These are phyloP conservation scores for Solanum raphanifolium DNA, from an alignment of 257 asterid genomes.

Conservation along the genomic window DNA sequence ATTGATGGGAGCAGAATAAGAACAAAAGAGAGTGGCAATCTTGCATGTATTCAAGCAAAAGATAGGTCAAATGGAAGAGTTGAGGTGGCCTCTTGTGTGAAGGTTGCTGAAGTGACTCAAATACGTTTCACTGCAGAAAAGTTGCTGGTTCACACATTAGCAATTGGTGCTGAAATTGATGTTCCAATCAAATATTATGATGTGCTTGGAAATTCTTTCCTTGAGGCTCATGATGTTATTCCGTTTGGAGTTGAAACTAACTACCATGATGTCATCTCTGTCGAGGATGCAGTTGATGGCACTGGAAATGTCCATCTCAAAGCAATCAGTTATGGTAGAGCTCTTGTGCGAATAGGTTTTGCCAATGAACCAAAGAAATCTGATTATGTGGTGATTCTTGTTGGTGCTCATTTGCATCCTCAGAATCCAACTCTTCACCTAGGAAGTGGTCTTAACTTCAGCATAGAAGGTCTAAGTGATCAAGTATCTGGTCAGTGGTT, in stretches of 20 bases:
- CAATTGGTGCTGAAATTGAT: constrained; percentile 53
- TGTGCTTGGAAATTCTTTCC: constrained; percentile 63
- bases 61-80: constrained; percentile 65
- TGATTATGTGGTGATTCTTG: constrained; percentile 50
- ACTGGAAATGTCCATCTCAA: constrained; percentile 37
- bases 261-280: constrained; percentile 52
- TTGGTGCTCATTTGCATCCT: constrained; percentile 69
- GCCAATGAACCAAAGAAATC: constrained; percentile 42
- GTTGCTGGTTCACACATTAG: constrained; percentile 40
- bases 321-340: constrained; percentile 54
- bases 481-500: constrained; percentile 58
- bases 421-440: constrained; percentile 50
- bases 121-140: constrained; percentile 41
- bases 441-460: constrained; percentile 51
- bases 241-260: constrained; percentile 63
- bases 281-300: constrained; percentile 22
- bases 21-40: constrained; percentile 47
- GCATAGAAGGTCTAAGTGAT: constrained; percentile 43
- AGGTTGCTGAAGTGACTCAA: constrained; percentile 75
- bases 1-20: constrained; percentile 58
- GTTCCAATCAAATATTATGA: constrained; percentile 63
- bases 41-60: constrained; percentile 75
- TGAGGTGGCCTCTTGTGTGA: constrained; percentile 81
- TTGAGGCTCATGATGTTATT: constrained; percentile 55
- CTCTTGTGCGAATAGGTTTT: constrained; percentile 51